Base-by-base conservation (phyloP, 192 early-diverging fungal genomes). In the Coemansia sp. region DNA sequence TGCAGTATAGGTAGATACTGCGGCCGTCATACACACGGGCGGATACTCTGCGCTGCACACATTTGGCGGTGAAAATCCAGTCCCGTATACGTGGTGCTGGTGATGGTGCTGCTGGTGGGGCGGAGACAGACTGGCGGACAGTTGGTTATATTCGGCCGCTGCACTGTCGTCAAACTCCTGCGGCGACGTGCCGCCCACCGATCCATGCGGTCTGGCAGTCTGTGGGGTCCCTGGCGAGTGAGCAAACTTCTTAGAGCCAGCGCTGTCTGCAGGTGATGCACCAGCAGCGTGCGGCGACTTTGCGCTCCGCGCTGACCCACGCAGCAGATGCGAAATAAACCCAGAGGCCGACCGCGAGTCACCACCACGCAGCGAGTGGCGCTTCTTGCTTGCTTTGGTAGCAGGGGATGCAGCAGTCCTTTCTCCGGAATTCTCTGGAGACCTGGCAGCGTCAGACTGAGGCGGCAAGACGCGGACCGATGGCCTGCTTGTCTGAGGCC, bases 321-420 rank as follows among this genome's bases (percentile, higher is more conserved):
- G 66, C 34, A 79, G 35, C 4, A 79, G 59, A 45, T 79, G 71
- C 59, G 76, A 72, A 28, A 79, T 79, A 42, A 79, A 79, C 7
- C 70, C 66, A 7, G 48, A 51, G 13, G 68, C 68, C 5, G 57
- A 13, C 13, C 63, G 43, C 31, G 28, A 51, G 26, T 46, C 56
- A 7, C 59, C 70, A 23, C 58, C 23, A 6, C 68, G 60, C 28
- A 46, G 34, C 55, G 63, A 51, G 7, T 25, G 25, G 20, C 67
- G 68, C 64, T 76, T 76, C 30, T 26, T 51, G 7, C 48, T 25
- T 15, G 28, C 18, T 28, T 49, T 37, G 20, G 53, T 40, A 42
- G 46, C 43, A 2, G 48, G 48, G 1, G 48, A 51, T 13, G 16
- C 39, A 6, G 21, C 21, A 26, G 4, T 16, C 13, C 55, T 30